Conservation (phyloP, 257 asterid genomes). For the Solanum pinnatisectum region DNA sequence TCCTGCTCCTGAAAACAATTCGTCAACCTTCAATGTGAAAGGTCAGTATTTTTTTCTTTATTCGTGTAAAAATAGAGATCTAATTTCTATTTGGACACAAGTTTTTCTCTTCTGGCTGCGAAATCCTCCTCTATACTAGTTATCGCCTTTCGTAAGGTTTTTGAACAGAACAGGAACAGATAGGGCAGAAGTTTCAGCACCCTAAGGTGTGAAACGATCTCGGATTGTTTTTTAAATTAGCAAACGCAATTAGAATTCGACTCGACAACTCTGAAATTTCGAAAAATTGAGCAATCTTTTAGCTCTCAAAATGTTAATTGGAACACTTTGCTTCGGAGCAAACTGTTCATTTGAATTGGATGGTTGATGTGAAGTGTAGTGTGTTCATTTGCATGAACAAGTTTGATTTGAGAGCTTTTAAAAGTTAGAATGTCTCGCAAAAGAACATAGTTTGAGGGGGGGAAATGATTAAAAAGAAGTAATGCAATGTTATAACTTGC, state of each 20-base stretch:
- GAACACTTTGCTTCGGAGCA: background rate
- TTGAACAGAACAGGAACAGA: background rate
- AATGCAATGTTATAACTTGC: background rate
- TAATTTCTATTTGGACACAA: background rate
- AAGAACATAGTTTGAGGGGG: background rate
- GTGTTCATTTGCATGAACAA: background rate
- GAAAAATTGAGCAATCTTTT: background rate
- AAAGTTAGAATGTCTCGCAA: background rate
- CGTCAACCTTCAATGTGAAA: slow-evolving; percentile 62
- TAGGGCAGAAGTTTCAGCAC: background rate
- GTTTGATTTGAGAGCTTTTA: background rate
- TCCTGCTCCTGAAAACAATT: slow-evolving; percentile 32
- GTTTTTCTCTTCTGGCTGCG: background rate
- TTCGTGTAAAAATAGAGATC: background rate
- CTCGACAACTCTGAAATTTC: background rate
- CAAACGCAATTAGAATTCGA: background rate
- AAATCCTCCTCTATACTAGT: background rate
- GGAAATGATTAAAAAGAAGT: background rate
- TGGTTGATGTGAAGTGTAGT: background rate
- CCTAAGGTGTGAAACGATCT: background rate
- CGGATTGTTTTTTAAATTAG: background rate
- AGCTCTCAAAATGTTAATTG: background rate
- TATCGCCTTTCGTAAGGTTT: background rate
- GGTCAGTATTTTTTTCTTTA: slow-evolving; percentile 21
- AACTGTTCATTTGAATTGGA: background rate